Evolutionary conservation across 2,329 filamentous ascomycete species (phyloP).

Genomic region (Kalaharituber pfeilii): DNA sequence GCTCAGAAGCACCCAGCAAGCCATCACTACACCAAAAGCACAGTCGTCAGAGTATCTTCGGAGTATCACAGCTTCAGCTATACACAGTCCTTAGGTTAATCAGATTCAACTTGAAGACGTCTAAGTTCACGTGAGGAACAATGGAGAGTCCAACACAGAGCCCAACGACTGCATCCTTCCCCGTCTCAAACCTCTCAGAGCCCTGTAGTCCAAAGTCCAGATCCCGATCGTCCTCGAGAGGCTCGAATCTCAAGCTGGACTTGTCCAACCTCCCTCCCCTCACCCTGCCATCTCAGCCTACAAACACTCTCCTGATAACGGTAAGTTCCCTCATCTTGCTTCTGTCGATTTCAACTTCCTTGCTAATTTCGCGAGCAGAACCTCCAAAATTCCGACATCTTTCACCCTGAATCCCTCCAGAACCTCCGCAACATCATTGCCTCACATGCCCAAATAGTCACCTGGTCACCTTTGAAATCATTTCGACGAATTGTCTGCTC

Average conservation of each 20-base stretch:
- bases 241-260: constrained; percentile 47
- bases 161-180: constrained; percentile 5
- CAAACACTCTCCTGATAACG: constrained; percentile 72
- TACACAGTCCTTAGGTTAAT: too few species aligned
- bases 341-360: not conserved
- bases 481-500: constrained; percentile 68
- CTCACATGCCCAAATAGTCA: constrained; percentile 52
- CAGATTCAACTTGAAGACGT: too few species aligned
- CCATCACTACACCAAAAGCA: not conserved
- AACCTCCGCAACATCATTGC: constrained; percentile 55
- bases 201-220: constrained; percentile 3
- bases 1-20: not conserved
- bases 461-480: constrained; percentile 64
- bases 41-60: not conserved
- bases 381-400: constrained; percentile 54
- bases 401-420: constrained; percentile 54
- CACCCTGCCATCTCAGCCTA: constrained; percentile 52
- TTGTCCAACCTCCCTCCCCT: constrained; percentile 55
- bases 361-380: constrained; percentile 32
- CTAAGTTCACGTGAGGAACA: too few species aligned
- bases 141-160: constrained; percentile 14
- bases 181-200: constrained; percentile 2
- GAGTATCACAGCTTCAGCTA: too few species aligned
- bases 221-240: constrained; percentile 17
- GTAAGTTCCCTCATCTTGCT: constrained; percentile 24